Conservation (phyloP, 2,329 filamentous ascomycete species). For the Penicillium sp. region DNA sequence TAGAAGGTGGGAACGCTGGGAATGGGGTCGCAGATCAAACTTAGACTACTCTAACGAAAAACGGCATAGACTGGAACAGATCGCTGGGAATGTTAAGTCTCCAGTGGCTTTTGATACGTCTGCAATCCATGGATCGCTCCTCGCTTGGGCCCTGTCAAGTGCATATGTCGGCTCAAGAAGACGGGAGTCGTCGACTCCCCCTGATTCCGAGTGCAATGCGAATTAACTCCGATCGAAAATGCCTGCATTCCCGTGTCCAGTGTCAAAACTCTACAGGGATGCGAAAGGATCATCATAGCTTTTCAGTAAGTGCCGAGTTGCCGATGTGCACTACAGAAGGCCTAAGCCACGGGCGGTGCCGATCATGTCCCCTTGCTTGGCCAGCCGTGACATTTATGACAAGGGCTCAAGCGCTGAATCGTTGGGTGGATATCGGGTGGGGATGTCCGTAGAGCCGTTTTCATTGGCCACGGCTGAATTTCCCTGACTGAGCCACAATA, state of each 20-base stretch:
- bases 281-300: neutral
- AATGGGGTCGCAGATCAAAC: neutral
- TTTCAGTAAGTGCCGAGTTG: neutral
- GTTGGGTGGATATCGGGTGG: neutral
- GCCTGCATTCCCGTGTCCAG: neutral
- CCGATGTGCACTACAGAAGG: neutral
- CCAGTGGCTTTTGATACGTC: neutral
- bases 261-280: neutral
- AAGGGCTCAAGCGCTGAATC: neutral
- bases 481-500: conserved; percentile 4
- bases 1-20: conserved; percentile 1
- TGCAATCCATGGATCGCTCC: neutral
- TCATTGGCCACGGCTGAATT: neutral
- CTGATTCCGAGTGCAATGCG: neutral
- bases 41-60: conserved; percentile 1
- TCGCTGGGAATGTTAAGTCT: neutral
- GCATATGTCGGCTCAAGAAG: neutral
- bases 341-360: conserved; percentile 1
- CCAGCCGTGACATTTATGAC: neutral
- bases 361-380: conserved; percentile 8
- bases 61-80: neutral
- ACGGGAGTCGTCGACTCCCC: neutral
- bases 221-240: neutral
- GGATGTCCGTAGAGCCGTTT: neutral
- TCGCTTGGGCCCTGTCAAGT: conserved; percentile 1